Conservation (phyloP, 345 rosid genomes). For the Limnanthes douglasii region DNA sequence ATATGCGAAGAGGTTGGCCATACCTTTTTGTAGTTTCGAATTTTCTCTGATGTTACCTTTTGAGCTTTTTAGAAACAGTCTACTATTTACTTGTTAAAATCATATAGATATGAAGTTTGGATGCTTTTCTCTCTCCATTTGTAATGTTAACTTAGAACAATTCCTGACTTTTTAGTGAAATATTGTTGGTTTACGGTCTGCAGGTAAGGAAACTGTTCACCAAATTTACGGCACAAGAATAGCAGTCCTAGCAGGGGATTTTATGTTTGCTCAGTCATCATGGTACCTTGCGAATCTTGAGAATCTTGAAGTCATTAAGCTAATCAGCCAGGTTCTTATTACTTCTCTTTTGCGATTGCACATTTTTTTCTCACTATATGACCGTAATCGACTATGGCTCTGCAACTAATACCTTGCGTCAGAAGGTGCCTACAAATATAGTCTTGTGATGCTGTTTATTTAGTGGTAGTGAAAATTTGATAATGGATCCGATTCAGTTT, state of each 20-base stretch:
- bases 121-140: background rate
- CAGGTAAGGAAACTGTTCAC: slow-evolving; percentile 88
- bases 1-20: slow-evolving; percentile 74
- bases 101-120: too few relatives aligned
- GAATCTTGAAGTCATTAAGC: slow-evolving; percentile 86
- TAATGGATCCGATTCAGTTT: too few relatives aligned
- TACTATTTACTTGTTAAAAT: too few relatives aligned
- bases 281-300: slow-evolving; percentile 97
- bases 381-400: background rate
- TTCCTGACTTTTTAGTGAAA: background rate
- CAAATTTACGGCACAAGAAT: slow-evolving; percentile 78
- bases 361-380: background rate
- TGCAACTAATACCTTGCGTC: background rate
- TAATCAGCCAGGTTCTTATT: slow-evolving; percentile 70
- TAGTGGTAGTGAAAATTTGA: too few relatives aligned
- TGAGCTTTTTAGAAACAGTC: too few relatives aligned
- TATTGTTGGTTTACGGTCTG: background rate
- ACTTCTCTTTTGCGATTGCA: background rate
- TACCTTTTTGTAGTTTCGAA: too few relatives aligned
- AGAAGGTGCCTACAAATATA: too few relatives aligned
- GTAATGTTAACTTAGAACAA: background rate
- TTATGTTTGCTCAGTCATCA: slow-evolving; percentile 97
- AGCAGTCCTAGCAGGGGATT: slow-evolving; percentile 86
- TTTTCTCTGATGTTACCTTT: too few relatives aligned
- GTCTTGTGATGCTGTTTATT: too few relatives aligned